phyloP scores from a whole-genome alignment of 2,329 filamentous ascomycete species.

The Paecilomyces fulvus region DNA sequence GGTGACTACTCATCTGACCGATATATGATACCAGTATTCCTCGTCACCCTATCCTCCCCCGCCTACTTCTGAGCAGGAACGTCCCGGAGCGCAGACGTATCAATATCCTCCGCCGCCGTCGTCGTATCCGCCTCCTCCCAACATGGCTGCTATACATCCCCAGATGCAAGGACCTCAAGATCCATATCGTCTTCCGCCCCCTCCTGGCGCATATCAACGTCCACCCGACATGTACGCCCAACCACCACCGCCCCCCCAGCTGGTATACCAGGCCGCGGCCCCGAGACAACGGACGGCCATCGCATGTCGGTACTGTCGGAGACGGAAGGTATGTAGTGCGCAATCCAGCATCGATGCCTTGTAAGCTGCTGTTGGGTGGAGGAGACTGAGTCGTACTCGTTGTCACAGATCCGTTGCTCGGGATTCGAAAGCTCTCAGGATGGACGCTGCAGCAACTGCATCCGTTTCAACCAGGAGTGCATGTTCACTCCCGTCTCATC shows the following conservation, averaged over 20 bases:
- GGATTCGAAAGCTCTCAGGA: slow-evolving; percentile 65
- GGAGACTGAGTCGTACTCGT: not conserved
- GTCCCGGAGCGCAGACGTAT: slow-evolving; percentile 14
- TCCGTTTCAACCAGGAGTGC: slow-evolving; percentile 67
- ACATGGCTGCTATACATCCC: slow-evolving; percentile 36
- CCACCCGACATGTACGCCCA: slow-evolving; percentile 34
- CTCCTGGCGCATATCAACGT: slow-evolving; percentile 33
- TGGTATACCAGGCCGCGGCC: slow-evolving; percentile 38
- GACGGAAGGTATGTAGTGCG: slow-evolving; percentile 38
- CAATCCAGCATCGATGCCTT: not conserved
- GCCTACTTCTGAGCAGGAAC: slow-evolving; percentile 4
- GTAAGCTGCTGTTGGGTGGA: not conserved
- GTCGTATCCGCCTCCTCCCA: slow-evolving; percentile 27
- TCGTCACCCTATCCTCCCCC: slow-evolving; percentile 24
- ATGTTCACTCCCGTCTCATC: slow-evolving; percentile 69
- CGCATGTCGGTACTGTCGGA: slow-evolving; percentile 44
- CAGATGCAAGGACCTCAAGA: slow-evolving; percentile 33
- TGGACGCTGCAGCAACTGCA: slow-evolving; percentile 64
- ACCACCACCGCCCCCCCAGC: slow-evolving; percentile 27
- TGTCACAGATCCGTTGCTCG: slow-evolving; percentile 62
- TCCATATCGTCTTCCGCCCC: slow-evolving; percentile 36
- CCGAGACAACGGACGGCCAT: slow-evolving; percentile 45
- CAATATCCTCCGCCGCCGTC: slow-evolving; percentile 23
- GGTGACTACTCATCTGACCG: not conserved
- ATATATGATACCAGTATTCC: slow-evolving; percentile 18